Evolutionary conservation across 2,329 filamentous ascomycete genomes (phyloP).

Genomic region (Cordyceps cicadae): DNA sequence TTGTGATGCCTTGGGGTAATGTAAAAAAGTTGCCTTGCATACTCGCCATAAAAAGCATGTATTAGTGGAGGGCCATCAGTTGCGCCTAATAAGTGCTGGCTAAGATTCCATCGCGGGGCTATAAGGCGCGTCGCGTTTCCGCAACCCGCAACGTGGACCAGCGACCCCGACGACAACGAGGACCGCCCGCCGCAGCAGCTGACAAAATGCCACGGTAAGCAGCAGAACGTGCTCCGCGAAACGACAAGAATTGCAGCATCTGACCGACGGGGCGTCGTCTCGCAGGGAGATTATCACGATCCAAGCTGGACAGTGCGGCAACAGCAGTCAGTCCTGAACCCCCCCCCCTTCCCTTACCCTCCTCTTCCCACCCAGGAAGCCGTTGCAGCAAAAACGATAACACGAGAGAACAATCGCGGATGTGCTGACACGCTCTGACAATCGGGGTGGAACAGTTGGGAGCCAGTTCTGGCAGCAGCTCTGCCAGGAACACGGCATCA

Average conservation of each 20-base stretch:
- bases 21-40: not conserved
- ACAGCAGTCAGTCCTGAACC: conserved; percentile 69
- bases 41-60: not conserved
- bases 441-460: conserved; percentile 55
- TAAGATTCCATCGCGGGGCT: conserved; percentile 8
- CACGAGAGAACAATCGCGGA: not conserved
- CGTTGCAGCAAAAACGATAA: not conserved
- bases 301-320: conserved; percentile 98
- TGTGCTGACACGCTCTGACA: not conserved
- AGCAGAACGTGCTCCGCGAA: not conserved
- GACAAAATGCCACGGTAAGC: conserved; percentile 22
- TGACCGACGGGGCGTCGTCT: not conserved
- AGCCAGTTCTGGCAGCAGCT: conserved; percentile 99
- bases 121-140: conserved; percentile 7
- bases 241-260: not conserved
- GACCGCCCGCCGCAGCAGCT: not conserved
- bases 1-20: not conserved
- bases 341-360: too few relatives aligned
- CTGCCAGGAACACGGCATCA: conserved; percentile 96
- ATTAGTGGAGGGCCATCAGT: not conserved
- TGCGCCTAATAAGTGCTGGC: not conserved
- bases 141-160: not conserved
- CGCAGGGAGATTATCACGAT: conserved; percentile 96
- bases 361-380: too few relatives aligned
- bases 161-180: not conserved